Percentiles rank a stretch among this genome's conserved stretches.
Evolutionary conservation across 805 yeast species (phyloP).

Genomic region (Scheffersomyces stipitis): DNA sequence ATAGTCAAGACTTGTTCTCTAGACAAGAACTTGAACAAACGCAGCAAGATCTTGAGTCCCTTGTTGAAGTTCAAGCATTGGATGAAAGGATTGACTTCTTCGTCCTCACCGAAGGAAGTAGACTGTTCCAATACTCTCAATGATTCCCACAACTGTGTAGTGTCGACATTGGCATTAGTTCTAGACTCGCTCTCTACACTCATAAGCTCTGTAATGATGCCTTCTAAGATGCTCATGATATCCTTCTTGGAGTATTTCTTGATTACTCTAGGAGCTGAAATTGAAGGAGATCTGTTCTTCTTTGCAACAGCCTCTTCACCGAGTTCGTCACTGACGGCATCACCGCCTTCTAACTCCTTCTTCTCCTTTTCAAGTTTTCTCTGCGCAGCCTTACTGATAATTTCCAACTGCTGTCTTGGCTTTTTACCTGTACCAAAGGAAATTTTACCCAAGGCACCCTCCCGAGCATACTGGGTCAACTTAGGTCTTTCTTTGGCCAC

Average conservation of each 20-base stretch:
- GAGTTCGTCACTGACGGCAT: conserved; percentile 20
- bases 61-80: conserved; percentile 81
- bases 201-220: conserved; percentile 72
- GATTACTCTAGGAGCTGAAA: conserved; percentile 30
- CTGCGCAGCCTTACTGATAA: conserved; percentile 52
- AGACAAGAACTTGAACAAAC: conserved; percentile 79
- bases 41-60: conserved; percentile 84
- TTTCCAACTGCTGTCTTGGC: conserved; percentile 83
- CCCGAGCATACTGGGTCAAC: conserved; percentile 61
- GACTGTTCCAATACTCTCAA: conserved; percentile 69
- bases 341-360: conserved; percentile 16
- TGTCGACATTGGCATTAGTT: conserved; percentile 33
- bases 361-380: conserved; percentile 41
- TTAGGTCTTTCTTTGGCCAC: conserved; percentile 89
- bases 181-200: conserved; percentile 67
- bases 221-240: conserved; percentile 69
- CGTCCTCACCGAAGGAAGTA: conserved; percentile 48
- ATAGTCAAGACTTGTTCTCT: conserved; percentile 76
- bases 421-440: conserved; percentile 76
- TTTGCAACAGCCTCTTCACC: conserved; percentile 11
- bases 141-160: conserved; percentile 67
- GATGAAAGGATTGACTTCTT: conserved; percentile 72
- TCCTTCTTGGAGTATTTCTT: conserved; percentile 41
- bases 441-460: conserved; percentile 89
- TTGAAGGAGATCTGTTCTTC: conserved; percentile 29